Evolutionary conservation across 805 yeast species (phyloP).

Genomic region (Helenozyma rhizophorensis): DNA sequence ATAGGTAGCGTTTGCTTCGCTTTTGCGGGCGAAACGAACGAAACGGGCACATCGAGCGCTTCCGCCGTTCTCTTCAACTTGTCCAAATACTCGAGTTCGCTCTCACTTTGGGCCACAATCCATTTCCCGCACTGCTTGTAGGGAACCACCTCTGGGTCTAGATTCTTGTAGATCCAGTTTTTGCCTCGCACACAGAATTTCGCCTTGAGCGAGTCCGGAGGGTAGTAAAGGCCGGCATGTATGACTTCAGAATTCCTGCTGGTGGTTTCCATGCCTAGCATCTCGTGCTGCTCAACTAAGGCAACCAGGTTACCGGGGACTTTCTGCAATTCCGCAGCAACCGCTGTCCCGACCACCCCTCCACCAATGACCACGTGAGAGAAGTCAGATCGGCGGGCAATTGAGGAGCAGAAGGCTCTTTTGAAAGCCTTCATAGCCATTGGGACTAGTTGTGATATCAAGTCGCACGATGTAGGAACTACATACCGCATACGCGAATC

Average conservation of each 20-base stretch:
- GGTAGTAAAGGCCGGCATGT: conserved; percentile 87
- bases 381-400: conserved; percentile 38
- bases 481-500: no score
- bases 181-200: conserved; percentile 74
- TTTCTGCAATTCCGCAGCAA: conserved; percentile 62
- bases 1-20: conserved; percentile 59
- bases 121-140: conserved; percentile 71
- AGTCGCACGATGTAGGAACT: no score
- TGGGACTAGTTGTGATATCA: no score
- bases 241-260: conserved; percentile 91
- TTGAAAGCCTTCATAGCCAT: no score
- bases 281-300: conserved; percentile 63
- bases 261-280: conserved; percentile 75
- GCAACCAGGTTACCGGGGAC: conserved; percentile 48
- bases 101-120: conserved; percentile 77
- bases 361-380: conserved; percentile 78
- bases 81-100: conserved; percentile 57
- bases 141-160: conserved; percentile 40
- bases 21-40: conserved; percentile 42
- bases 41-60: conserved; percentile 52
- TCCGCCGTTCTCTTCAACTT: conserved; percentile 47
- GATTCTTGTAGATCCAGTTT: conserved; percentile 48
- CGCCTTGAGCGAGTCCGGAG: conserved; percentile 62
- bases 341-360: conserved; percentile 79
- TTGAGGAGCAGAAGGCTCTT: not conserved